Evolutionary conservation across 2,329 filamentous ascomycete genomes (phyloP).

Genomic region (Beauveria asiatica): DNA sequence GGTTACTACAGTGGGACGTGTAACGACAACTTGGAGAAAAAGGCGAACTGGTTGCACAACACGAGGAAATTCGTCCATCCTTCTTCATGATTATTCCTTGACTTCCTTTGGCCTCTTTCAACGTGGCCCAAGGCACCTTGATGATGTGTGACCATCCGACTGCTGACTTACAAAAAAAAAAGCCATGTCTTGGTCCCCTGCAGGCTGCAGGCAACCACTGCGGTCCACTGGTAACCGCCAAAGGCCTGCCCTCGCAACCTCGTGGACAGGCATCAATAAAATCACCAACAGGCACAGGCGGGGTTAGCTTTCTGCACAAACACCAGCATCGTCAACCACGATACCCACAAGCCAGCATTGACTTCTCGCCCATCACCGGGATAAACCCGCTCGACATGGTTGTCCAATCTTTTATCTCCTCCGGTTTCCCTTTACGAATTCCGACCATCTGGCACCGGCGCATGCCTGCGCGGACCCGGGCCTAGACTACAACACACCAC

Average conservation of each 20-base stretch:
- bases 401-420: neutral
- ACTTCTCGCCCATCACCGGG: neutral
- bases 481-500: neutral
- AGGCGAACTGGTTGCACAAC: neutral
- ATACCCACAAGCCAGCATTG: neutral
- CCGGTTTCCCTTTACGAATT: neutral
- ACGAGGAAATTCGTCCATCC: neutral
- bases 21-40: neutral
- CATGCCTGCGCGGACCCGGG: neutral
- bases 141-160: neutral
- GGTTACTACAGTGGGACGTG: too few species aligned
- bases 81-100: neutral
- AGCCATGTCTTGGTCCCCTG: neutral
- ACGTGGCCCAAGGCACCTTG: neutral
- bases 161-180: neutral
- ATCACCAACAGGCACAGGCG: neutral
- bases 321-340: neutral
- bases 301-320: neutral
- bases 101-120: neutral
- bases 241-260: neutral
- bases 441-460: neutral
- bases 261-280: neutral
- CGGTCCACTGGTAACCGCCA: neutral
- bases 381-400: neutral
- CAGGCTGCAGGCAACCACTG: neutral